These are phyloP conservation scores for Peniophora sp. DNA, from an alignment of 1,284 basidiomycete genomes.

Conservation along the genomic window DNA sequence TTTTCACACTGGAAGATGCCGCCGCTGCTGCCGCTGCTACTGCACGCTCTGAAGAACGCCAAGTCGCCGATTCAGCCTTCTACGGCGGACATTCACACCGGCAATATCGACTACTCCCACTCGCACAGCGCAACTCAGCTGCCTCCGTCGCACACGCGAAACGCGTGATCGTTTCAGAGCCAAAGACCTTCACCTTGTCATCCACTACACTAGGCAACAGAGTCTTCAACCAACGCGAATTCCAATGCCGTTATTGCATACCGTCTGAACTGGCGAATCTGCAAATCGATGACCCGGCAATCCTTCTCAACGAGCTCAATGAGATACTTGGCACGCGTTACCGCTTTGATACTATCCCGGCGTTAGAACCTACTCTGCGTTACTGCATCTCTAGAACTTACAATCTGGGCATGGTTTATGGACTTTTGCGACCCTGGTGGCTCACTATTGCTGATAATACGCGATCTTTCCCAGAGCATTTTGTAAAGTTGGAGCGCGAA, in stretches of 20 bases:
- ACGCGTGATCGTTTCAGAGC: too few relatives aligned
- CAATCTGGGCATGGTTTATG: not conserved
- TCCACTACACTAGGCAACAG: too few relatives aligned
- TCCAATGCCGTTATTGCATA: too few relatives aligned
- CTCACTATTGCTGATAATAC: not conserved
- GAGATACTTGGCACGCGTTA: not conserved
- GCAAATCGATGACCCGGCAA: not conserved
- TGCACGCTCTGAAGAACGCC: conserved; percentile 60
- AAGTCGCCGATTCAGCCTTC: too few relatives aligned
- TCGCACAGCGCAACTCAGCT: too few relatives aligned
- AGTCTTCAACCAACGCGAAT: too few relatives aligned
- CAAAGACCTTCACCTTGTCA: too few relatives aligned
- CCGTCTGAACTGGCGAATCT: not conserved
- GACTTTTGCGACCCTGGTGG: not conserved
- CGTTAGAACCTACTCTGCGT: not conserved
- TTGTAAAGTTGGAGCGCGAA: not conserved
- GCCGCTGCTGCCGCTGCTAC: conserved; percentile 57
- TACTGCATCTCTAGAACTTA: not conserved
- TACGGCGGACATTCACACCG: too few relatives aligned
- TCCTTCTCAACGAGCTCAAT: not conserved
- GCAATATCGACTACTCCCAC: too few relatives aligned
- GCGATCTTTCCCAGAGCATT: too few relatives aligned
- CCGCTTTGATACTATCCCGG: not conserved
- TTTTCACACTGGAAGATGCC: conserved; percentile 82
- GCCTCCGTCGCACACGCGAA: too few relatives aligned